Conservation (phyloP, 257 asterid genomes). For the Phtheirospermum japonicum region DNA sequence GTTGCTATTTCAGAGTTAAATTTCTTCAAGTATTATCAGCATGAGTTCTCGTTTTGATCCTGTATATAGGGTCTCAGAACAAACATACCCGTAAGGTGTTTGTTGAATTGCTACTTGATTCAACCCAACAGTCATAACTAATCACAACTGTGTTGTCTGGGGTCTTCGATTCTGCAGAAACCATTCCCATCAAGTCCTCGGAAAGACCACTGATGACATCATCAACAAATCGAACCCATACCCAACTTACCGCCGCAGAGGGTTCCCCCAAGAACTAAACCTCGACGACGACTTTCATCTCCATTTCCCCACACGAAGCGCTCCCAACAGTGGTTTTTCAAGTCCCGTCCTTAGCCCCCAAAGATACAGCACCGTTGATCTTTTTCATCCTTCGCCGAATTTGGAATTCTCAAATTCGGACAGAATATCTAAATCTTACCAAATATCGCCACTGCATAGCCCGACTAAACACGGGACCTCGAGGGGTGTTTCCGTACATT, state of each 20-base stretch:
- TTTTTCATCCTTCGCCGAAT: slow-evolving; percentile 33
- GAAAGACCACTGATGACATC: slow-evolving; percentile 43
- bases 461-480: slow-evolving; percentile 33
- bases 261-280: slow-evolving; percentile 42
- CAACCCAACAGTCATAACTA: too few species aligned
- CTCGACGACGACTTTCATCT: slow-evolving; percentile 38
- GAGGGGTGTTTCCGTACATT: slow-evolving; percentile 21
- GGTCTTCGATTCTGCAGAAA: slow-evolving; percentile 33
- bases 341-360: slow-evolving; percentile 74
- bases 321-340: slow-evolving; percentile 68
- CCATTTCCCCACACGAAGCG: slow-evolving; percentile 58
- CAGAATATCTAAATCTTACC: slow-evolving; percentile 35
- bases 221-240: slow-evolving; percentile 26
- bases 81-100: too few species aligned
- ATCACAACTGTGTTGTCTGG: not conserved
- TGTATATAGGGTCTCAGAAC: too few species aligned
- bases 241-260: slow-evolving; percentile 47
- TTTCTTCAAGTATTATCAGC: too few species aligned
- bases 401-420: slow-evolving; percentile 37
- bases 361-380: slow-evolving; percentile 50
- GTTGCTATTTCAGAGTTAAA: too few species aligned
- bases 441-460: slow-evolving; percentile 45
- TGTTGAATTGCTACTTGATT: too few species aligned
- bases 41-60: too few species aligned
- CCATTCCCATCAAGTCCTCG: slow-evolving; percentile 23